Base-by-base conservation (phyloP, 106 monocot species). In the Dendrobium chrysotoxum region DNA sequence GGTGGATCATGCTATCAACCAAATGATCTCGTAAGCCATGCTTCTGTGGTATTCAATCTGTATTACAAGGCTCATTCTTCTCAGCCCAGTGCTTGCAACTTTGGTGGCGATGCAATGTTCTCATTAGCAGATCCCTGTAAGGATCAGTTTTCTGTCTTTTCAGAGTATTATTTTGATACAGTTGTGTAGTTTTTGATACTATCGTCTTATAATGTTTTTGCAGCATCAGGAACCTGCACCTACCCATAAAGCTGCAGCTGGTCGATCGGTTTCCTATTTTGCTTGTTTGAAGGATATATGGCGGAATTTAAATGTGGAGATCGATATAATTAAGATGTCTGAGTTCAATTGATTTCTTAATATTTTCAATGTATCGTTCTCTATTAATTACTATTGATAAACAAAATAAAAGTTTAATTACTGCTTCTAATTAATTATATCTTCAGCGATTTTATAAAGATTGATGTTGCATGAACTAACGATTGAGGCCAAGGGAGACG, bases 1-100 rank as follows among this genome's bases (percentile, higher is more conserved):
- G 81, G 85, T 0, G 85, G 85, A 4, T 53, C 40, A 1, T 85
- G 85, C n/a, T 85, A 18, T 25, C 28, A 57, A 17, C 85, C 85
- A 0, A 55, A 85, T 65, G 81, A 46, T 20, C 25, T 81, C 0
- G 17, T 5, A 6, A 58, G 31, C 28, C 85, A 85, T 4, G 85
- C 80, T 23, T 65, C 75, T 11, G 76, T 77, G 11, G 28, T 53
- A 1, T 75, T 81, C 21, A 58, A 81, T 28, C 53, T 70, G 0
- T 85, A 77, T 76, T 85, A 77, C 70, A 85, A 23, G 85, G 2
- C 53, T 7, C 75, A 76, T 11, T 23, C n/a, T 12, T 79, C 84
- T 16, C 42, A 31, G 38, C 0, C n/a, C 2, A 53, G 26, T 0
- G 28, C 72, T 0, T 85, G 81, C 53, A n/a, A 5, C 42, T 85